Evolutionary conservation across 768 basidiomycete species (phyloP).

Genomic region (Podaxis mareebaensis): DNA sequence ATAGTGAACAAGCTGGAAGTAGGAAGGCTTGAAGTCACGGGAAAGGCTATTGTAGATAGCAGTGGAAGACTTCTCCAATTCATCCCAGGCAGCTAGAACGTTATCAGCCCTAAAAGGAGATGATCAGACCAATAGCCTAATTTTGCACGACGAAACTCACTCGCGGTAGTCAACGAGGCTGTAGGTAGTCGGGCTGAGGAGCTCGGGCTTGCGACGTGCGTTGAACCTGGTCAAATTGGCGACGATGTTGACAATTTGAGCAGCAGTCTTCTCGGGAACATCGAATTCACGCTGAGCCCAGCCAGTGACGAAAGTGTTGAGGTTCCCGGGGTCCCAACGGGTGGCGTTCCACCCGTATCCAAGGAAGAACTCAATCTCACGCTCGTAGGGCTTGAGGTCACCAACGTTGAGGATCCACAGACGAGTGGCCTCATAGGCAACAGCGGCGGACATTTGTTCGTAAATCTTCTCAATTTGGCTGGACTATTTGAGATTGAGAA

Average conservation of each 20-base stretch:
- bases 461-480: conserved; percentile 59
- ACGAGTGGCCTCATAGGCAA: conserved; percentile 54
- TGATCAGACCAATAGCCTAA: neutral
- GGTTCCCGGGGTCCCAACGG: conserved; percentile 54
- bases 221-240: conserved; percentile 58
- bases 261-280: conserved; percentile 37
- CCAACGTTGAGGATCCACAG: conserved; percentile 79
- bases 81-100: conserved; percentile 51
- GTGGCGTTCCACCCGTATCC: conserved; percentile 60
- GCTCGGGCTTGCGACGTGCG: conserved; percentile 64
- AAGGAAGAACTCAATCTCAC: conserved; percentile 71
- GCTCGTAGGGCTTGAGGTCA: conserved; percentile 74
- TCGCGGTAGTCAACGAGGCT: conserved; percentile 69
- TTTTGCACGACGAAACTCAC: conserved; percentile 36
- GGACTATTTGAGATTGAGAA: conserved; percentile 31
- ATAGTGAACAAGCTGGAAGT: conserved; percentile 73
- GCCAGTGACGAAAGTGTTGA: conserved; percentile 48
- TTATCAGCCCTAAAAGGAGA: conserved; percentile 50
- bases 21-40: conserved; percentile 50
- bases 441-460: conserved; percentile 71
- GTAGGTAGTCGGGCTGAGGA: conserved; percentile 61
- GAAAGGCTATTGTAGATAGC: conserved; percentile 56
- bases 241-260: conserved; percentile 50
- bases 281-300: conserved; percentile 74
- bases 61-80: conserved; percentile 48